Evolutionary conservation across 2,329 filamentous ascomycete species (phyloP).

Genomic region (Thelonectria olida): DNA sequence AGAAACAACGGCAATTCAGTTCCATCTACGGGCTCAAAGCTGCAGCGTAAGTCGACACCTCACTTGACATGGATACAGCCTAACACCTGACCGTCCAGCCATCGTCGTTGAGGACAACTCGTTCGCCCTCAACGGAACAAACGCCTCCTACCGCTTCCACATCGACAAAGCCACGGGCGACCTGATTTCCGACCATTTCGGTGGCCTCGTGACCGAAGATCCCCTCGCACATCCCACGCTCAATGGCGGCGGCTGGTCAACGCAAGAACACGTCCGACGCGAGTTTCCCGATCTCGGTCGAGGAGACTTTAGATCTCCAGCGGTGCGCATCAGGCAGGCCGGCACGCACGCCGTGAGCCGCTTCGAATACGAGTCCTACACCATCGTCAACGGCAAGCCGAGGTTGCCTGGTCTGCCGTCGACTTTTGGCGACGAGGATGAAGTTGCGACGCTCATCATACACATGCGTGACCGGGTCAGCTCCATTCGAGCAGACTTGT

Average conservation of each 20-base stretch:
- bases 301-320: slow-evolving; percentile 71
- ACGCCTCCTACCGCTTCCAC: slow-evolving; percentile 71
- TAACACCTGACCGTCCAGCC: slow-evolving; percentile 36
- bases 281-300: slow-evolving; percentile 73
- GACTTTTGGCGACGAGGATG: slow-evolving; percentile 63
- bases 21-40: not conserved
- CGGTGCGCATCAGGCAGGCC: slow-evolving; percentile 67
- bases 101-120: slow-evolving; percentile 63
- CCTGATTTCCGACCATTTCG: slow-evolving; percentile 69
- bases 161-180: slow-evolving; percentile 65
- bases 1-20: not conserved
- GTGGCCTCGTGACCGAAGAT: slow-evolving; percentile 62
- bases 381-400: slow-evolving; percentile 69
- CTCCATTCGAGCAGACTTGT: slow-evolving; percentile 65
- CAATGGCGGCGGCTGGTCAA: slow-evolving; percentile 61
- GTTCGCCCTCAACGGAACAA: slow-evolving; percentile 65
- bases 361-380: not conserved
- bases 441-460: slow-evolving; percentile 68
- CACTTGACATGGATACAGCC: not conserved
- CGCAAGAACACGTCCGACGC: slow-evolving; percentile 60
- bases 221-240: slow-evolving; percentile 50
- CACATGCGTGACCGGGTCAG: slow-evolving; percentile 68
- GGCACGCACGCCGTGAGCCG: slow-evolving; percentile 56
- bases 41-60: not conserved
- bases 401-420: slow-evolving; percentile 64